These are phyloP conservation scores for Malassezia furfur DNA, from an alignment of 1,284 basidiomycete species.

Conservation along the genomic window DNA sequence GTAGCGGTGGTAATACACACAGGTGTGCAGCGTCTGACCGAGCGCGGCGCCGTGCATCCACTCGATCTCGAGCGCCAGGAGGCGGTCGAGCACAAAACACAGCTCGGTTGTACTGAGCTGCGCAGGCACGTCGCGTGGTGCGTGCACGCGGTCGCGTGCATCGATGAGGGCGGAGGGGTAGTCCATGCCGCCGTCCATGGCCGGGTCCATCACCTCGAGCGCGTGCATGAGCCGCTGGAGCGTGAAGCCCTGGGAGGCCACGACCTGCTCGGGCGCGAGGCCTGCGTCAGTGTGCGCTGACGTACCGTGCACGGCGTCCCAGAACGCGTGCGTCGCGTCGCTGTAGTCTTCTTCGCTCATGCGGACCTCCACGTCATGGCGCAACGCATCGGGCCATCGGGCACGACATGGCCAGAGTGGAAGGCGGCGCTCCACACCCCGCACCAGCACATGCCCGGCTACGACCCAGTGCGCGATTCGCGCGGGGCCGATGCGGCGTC, in stretches of 20 bases:
- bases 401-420: neutral
- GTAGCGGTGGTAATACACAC: constrained; percentile 6
- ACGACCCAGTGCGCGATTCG: constrained; percentile 2
- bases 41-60: constrained; percentile 12
- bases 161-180: constrained; percentile 3
- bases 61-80: constrained; percentile 12
- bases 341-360: neutral
- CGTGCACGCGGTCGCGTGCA: neutral
- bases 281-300: neutral
- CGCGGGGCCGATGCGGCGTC: neutral
- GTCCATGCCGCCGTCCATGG: constrained; percentile 16
- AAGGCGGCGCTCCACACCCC: no score
- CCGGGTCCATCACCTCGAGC: constrained; percentile 16
- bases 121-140: neutral
- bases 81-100: constrained; percentile 15
- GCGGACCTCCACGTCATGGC: neutral
- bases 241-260: neutral
- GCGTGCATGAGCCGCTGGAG: constrained; percentile 15
- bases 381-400: constrained; percentile 1
- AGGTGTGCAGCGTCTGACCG: constrained; percentile 15
- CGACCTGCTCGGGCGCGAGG: constrained; percentile 1
- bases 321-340: constrained; percentile 8
- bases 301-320: constrained; percentile 5
- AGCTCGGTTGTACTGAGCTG: neutral
- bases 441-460: neutral